phyloP scores from a whole-genome alignment of 345 rosid genomes.

The Noccaea caerulescens region DNA sequence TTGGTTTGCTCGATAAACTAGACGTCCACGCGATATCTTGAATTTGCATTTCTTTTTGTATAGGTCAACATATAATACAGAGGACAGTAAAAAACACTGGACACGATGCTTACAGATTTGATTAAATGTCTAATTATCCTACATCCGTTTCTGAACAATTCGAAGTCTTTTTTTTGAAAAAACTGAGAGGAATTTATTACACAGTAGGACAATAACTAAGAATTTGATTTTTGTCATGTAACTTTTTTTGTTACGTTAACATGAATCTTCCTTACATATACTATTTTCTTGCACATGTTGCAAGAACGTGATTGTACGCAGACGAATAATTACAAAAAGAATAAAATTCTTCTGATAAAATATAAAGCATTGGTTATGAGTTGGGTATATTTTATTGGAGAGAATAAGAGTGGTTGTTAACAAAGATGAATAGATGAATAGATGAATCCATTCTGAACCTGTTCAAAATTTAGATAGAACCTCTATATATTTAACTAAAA shows the following conservation, averaged over 20 bases:
- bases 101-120: slow-evolving; percentile 22
- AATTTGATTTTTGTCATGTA: slow-evolving; percentile 8
- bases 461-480: background rate
- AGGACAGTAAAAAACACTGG: background rate
- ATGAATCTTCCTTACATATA: slow-evolving; percentile 15
- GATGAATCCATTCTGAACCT: background rate
- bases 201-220: slow-evolving; percentile 2
- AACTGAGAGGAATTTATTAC: slow-evolving; percentile 16
- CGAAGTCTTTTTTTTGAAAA: background rate
- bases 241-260: background rate
- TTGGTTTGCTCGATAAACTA: too few species aligned
- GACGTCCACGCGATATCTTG: too few species aligned
- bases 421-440: background rate
- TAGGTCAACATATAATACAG: background rate
- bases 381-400: background rate
- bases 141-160: slow-evolving; percentile 20
- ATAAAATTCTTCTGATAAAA: background rate
- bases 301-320: slow-evolving; percentile 32
- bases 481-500: background rate
- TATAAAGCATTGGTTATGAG: background rate
- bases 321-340: slow-evolving; percentile 9
- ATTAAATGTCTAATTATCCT: slow-evolving; percentile 31
- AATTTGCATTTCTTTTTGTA: too few species aligned
- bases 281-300: slow-evolving; percentile 34
- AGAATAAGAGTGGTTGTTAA: background rate